Evolutionary conservation across 2,329 filamentous ascomycete genomes (phyloP), one percentile per base, ranked within the genome.

Genomic region (Immersiporthe knoxdaviesiana): DNA sequence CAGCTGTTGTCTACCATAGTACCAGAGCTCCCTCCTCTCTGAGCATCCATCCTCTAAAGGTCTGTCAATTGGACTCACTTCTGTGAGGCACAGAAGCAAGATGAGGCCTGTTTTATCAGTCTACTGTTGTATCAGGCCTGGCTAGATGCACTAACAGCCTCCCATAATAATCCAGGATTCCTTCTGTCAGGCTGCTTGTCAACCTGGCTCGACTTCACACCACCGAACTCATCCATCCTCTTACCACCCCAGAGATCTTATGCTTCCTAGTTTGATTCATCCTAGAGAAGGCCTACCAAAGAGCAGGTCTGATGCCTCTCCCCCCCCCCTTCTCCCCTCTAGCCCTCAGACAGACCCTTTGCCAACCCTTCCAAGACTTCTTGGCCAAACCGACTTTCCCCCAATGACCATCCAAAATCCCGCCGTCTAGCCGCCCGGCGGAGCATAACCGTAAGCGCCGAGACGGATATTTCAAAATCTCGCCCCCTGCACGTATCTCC

Each of bases 401-500:
- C 65, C 65, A 66, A 66, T 66, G 54, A 66, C 24, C 50, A 24
- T 11, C n/a, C 65, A 14, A 21, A 27, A 50, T n/a, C 39, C 44
- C 65, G 54, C 14, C 30, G 11, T 60, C 39, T 66, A 66, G 41
- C 65, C 65, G 65, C 65, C 65, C 65, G 65, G 65, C 41, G 27
- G 8, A 61, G 21, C 65, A n/a, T 30, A 61, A 27, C 65, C 65
- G 65, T 66, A 66, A 66, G 65, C 65, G 65, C 65, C 44, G 30
- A 10, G 41, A 24, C 54, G 56, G 65, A 47, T 8, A 52, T 24
- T 24, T 39, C 47, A 59, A 41, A 39, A 60, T 39, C 27, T 64
- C 60, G n/a, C 68, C 67, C 69, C 69, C 64, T 71, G 70, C 56
- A 67, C 24, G 44, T 47, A 47, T n/a, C 7, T 6, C 21, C 21